Base-by-base conservation (phyloP, 2,329 filamentous ascomycete genomes). In the Xylaria sp. region DNA sequence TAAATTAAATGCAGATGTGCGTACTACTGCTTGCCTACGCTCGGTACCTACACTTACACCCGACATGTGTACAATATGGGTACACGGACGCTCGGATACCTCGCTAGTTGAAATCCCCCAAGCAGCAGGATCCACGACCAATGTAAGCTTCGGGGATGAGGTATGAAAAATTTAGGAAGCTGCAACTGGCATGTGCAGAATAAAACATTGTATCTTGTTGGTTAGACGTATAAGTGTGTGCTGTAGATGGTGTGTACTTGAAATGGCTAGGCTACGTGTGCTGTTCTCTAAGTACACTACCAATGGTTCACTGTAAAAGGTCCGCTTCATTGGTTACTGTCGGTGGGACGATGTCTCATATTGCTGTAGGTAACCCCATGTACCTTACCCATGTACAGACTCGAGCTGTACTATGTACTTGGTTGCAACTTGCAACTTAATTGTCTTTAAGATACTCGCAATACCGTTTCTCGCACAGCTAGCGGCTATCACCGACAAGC, bases 1-100 rank as follows among this genome's bases (percentile, higher is more conserved):
- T 34, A 55, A 55, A 55, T 54, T 54, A 34, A 28, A 28, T 54
- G 28, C 8, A 25, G 23, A 25, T 25, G 23, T 25, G 23, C 23
- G n/a, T 48, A 48, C 18, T 34, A 34, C 28, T 34, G n/a, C 28
- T 28, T 28, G 3, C 28, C 25, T 15, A 6, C 18, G 13, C 6
- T 23, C 12, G 5, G 18, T 18, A n/a, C n/a, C n/a, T n/a, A n/a
- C 28, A 54, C 25, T 18, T 48, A 48, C 46, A 10, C 10, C 7
- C 34, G 10, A 37, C 10, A 37, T 37, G 34, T 37, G 34, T 37
- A 55, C 52, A 55, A 4, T 28, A 28, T 23, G 6, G 13, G 12
- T 18, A 55, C 52, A 55, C 28, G 52, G 52, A 52, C 50, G 13
- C 25, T 25, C 9, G 28, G 23, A 52, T 52, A 23, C 50, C 50